These are phyloP conservation scores for Penicillium daleae DNA, from an alignment of 495 filamentous ascomycete genomes.

Conservation along the genomic window DNA sequence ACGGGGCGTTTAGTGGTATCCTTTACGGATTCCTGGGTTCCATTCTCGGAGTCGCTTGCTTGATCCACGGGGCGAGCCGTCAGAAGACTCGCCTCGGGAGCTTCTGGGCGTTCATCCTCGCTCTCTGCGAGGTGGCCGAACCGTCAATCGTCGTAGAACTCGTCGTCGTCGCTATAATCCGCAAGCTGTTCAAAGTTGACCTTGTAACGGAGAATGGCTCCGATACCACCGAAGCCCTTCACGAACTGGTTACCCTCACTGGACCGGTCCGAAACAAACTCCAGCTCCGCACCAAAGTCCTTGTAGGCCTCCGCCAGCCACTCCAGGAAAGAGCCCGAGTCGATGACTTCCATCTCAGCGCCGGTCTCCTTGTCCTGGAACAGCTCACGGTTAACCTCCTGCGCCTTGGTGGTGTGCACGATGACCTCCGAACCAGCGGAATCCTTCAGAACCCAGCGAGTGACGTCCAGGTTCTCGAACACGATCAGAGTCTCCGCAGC, in stretches of 20 bases:
- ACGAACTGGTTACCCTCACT: conserved; percentile 99
- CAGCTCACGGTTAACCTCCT: conserved; percentile 76
- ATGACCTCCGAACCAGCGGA: conserved; percentile 69
- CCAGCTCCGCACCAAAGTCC: conserved; percentile 93
- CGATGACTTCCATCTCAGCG: conserved; percentile 91
- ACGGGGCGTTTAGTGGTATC: conserved; percentile 33
- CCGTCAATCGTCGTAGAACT: conserved; percentile 99
- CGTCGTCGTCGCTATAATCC: conserved; percentile 94
- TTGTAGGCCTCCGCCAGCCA: conserved; percentile 98
- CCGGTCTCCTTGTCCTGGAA: conserved; percentile 96
- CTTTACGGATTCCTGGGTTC: conserved; percentile 41
- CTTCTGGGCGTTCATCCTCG: conserved; percentile 85
- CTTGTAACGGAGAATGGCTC: conserved; percentile 96
- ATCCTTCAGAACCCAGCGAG: conserved; percentile 84
- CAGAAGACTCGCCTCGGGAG: conserved; percentile 63
- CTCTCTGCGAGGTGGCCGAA: conserved; percentile 82
- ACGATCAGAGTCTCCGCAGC: conserved; percentile 94
- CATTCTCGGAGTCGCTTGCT: conserved; percentile 41
- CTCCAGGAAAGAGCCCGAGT: conserved; percentile 89
- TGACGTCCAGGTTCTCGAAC: conserved; percentile 96
- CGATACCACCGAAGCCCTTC: conserved; percentile 98
- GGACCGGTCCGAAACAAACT: conserved; percentile 96
- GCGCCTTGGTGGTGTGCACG: conserved; percentile 84
- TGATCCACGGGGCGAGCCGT: conserved; percentile 58
- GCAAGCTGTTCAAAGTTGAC: conserved; percentile 99